phyloP scores from a whole-genome alignment of 2,329 filamentous ascomycete genomes.

The Alternaria arborescens region DNA sequence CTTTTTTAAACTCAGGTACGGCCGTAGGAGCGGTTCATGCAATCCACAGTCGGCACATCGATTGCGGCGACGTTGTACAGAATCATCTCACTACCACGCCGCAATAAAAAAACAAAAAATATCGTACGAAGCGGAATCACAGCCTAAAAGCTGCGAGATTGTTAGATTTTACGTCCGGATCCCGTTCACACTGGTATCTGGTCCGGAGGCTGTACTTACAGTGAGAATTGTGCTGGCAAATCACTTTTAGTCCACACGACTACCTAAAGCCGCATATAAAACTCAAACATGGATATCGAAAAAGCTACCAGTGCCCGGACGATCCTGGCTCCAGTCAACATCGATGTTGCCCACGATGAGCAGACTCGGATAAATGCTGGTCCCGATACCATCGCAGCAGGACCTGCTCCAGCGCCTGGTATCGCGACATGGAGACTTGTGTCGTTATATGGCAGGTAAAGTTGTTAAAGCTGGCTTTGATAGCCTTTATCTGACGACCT shows the following conservation, averaged over 20 bases:
- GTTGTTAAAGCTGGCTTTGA: background rate
- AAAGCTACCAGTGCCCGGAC: background rate
- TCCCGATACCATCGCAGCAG: background rate
- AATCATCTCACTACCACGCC: background rate
- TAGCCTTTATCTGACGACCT: background rate
- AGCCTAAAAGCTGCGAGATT: background rate
- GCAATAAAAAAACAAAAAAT: background rate
- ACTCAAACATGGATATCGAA: background rate
- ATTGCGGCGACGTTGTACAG: background rate
- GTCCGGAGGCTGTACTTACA: background rate
- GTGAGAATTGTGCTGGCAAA: background rate
- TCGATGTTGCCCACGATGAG: background rate
- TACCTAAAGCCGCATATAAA: background rate
- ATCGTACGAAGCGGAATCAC: background rate
- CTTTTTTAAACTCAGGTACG: background rate
- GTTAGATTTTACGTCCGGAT: background rate
- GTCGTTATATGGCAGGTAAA: background rate
- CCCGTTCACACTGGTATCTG: background rate
- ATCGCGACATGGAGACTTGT: conserved; percentile 5
- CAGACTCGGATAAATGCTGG: background rate
- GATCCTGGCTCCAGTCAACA: background rate
- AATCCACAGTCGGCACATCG: background rate
- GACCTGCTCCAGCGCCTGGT: background rate
- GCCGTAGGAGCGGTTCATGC: background rate
- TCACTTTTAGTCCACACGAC: background rate